Evolutionary conservation across 2,329 filamentous ascomycete genomes (phyloP).

Genomic region (Hansfordia pulvinata): DNA sequence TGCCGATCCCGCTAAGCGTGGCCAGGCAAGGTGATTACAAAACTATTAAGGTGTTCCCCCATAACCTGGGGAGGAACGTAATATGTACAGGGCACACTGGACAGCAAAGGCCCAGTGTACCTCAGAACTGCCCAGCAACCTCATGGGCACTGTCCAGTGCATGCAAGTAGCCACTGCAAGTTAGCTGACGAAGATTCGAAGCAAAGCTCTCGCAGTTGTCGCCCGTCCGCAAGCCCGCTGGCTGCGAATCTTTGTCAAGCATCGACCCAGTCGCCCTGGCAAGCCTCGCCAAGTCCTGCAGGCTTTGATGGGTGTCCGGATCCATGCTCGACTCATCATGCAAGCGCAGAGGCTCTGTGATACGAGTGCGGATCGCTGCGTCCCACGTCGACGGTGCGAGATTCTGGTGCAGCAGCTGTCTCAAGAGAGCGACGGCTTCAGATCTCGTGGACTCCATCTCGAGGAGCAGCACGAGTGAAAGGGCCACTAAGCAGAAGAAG

Average conservation of each 20-base stretch:
- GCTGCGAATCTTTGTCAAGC: conserved; percentile 9
- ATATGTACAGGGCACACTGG: too few relatives aligned
- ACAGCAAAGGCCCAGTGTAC: too few relatives aligned
- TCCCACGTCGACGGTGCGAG: conserved; percentile 42
- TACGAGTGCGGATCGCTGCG: conserved; percentile 34
- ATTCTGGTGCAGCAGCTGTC: conserved; percentile 39
- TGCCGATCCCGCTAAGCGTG: too few relatives aligned
- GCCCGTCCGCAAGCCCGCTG: conserved; percentile 11
- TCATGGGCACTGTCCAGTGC: too few relatives aligned
- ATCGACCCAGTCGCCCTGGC: conserved; percentile 27
- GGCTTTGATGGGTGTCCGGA: conserved; percentile 32
- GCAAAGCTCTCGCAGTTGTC: conserved; percentile 26
- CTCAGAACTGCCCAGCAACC: too few relatives aligned
- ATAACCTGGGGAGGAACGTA: too few relatives aligned
- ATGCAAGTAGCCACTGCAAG: conserved; percentile 25
- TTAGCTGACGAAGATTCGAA: conserved; percentile 23
- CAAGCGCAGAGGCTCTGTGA: conserved; percentile 27
- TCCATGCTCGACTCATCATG: conserved; percentile 21
- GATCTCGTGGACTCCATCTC: conserved; percentile 40
- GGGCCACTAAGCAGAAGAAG: conserved; percentile 43
- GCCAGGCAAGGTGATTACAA: too few relatives aligned
- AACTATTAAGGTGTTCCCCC: too few relatives aligned
- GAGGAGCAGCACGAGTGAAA: conserved; percentile 47
- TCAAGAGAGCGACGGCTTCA: conserved; percentile 41
- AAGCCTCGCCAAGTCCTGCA: conserved; percentile 48